These are phyloP conservation scores for Botrytis paeoniae DNA, from an alignment of 2,329 filamentous ascomycete genomes.

Conservation along the genomic window DNA sequence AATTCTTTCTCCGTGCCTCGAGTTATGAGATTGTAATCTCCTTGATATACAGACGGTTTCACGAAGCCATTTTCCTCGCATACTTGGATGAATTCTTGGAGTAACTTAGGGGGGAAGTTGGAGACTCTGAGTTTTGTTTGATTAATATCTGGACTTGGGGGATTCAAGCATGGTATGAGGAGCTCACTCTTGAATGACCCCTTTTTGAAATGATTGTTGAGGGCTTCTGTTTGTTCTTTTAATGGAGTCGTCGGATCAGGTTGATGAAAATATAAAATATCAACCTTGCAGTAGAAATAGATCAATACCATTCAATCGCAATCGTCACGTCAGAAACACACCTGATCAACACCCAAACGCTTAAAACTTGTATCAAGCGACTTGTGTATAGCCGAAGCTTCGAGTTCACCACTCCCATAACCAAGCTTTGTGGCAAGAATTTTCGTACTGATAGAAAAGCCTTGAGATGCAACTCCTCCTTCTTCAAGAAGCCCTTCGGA, in stretches of 20 bases:
- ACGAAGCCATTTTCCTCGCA: constrained; percentile 21
- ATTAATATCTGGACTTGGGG: background rate
- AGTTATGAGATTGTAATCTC: constrained; percentile 29
- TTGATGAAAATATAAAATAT: constrained; percentile 13
- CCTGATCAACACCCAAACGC: constrained; percentile 6
- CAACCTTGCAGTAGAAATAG: background rate
- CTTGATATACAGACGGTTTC: constrained; percentile 37
- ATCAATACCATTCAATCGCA: background rate
- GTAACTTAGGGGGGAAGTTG: background rate
- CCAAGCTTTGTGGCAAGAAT: constrained; percentile 2
- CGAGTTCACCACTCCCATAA: constrained; percentile 1
- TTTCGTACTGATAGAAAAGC: constrained; percentile 21
- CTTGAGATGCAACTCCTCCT: constrained; percentile 9
- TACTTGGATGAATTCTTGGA: background rate
- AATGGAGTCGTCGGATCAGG: constrained; percentile 30
- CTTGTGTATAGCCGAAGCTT: background rate
- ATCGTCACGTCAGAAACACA: rapidly evolving
- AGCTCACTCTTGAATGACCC: constrained; percentile 31
- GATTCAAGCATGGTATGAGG: too few species aligned
- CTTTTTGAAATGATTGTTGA: constrained; percentile 34
- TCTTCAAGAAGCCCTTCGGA: constrained; percentile 21
- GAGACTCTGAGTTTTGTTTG: constrained; percentile 21
- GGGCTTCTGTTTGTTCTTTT: constrained; percentile 26
- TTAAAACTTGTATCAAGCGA: background rate
- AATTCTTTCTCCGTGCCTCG: constrained; percentile 14